Base-by-base conservation (phyloP, 2,329 filamentous ascomycete genomes). In the Berkeleyomyces basicola region DNA sequence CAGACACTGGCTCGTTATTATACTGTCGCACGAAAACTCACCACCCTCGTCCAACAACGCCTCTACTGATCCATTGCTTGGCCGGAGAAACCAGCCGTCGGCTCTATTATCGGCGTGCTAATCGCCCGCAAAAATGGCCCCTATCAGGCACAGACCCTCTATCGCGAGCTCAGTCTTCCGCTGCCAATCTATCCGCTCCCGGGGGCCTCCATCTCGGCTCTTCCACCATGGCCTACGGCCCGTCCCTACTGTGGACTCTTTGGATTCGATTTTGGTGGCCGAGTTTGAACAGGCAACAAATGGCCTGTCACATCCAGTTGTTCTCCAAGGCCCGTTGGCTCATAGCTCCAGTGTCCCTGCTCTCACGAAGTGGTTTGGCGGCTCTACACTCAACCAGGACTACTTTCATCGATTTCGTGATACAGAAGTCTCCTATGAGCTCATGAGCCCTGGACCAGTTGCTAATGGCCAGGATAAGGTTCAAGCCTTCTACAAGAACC, bases 301-400 rank as follows among this genome's bases (percentile, higher is more conserved):
- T 6, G n/a, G 16, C 14, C 51, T 65, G 43, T 46, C 33, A 23
- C 6, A 23, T 2, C 64, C 64, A 10, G 10, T 64, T 14, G 49
- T 55, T n/a, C 37, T 65, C 3, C 7, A 37, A 23, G 40, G 53
- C 3, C 58, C 63, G 16, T 39, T 51, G n/a, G 7, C 11, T 40
- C 5, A 39, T n/a, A n/a, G 3, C n/a, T 57, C 9, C 11, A 14
- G 43, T 16, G 69, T 85, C 0, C 81, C 82, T 0, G 83, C 83
- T 1, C 71, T 77, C 23, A 68, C 68, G 3, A 81, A 79, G 66
- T 88, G 86, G 86, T 88, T 88, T 67, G 63, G 64, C 3, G 51
- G 16, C 33, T 31, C 39, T 6, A n/a, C 63, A 64, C 42, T 44
- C 10, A 55, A 57, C 16, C 62, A 63, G 7, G 49, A 73, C 1